phyloP scores from a whole-genome alignment of 75 land plant genomes.

The Azolla pinnata region DNA sequence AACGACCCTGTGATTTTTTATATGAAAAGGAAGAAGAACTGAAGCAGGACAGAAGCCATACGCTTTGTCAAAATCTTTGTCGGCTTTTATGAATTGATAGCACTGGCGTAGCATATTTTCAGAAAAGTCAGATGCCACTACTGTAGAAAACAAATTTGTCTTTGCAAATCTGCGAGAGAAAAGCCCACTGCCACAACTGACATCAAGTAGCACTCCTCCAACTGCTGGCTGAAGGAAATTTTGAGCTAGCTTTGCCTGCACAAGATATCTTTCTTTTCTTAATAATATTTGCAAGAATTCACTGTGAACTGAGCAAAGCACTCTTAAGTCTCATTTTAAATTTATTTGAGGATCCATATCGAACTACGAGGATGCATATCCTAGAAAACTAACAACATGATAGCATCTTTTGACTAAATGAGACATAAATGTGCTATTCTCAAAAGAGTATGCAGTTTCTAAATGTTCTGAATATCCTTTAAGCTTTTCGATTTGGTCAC shows the following conservation, averaged over 20 bases:
- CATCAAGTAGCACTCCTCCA: slow-evolving; percentile 84
- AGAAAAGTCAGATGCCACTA: slow-evolving; percentile 86
- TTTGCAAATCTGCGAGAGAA: slow-evolving; percentile 81
- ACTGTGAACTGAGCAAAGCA: not conserved
- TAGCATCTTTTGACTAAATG: too few relatives aligned
- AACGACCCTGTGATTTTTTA: too few relatives aligned
- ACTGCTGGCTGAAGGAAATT: slow-evolving; percentile 54
- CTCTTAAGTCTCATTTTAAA: not conserved
- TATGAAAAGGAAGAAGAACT: too few relatives aligned
- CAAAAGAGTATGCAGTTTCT: not conserved
- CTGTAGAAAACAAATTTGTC: slow-evolving; percentile 53
- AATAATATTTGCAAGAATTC: not conserved
- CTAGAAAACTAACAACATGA: too few relatives aligned
- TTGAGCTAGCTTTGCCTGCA: slow-evolving; percentile 88
- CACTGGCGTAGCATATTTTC: slow-evolving; percentile 95
- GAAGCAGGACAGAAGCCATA: too few relatives aligned
- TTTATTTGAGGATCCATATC: too few relatives aligned
- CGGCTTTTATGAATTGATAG: slow-evolving; percentile 64
- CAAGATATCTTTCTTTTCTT: not conserved
- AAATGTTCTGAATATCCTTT: not conserved
- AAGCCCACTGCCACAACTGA: slow-evolving; percentile 95
- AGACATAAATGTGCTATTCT: too few relatives aligned
- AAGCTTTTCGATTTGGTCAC: not conserved
- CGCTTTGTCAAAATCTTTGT: slow-evolving; percentile 26
- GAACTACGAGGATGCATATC: too few relatives aligned